Evolutionary conservation across 441 rosid genomes (phyloP).

Genomic region (Metrosideros polymorpha): DNA sequence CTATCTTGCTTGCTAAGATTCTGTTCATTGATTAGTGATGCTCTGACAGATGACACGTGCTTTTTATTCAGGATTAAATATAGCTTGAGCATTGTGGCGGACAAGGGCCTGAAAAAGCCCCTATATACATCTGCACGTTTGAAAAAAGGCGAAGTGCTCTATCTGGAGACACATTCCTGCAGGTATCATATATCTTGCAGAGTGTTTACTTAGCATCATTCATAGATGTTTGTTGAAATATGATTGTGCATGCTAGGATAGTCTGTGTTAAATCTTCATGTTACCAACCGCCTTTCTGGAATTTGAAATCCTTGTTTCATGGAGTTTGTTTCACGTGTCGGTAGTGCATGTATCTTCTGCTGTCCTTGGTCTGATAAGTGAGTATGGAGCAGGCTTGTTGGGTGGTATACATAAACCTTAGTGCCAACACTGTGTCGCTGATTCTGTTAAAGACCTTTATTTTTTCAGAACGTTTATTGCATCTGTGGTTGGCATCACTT

Average conservation of each 20-base stretch:
- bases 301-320: background rate
- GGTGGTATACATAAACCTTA: background rate
- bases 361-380: background rate
- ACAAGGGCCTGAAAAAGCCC: conserved; percentile 94
- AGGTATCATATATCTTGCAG: conserved; percentile 31
- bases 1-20: background rate
- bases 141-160: conserved; percentile 96
- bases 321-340: background rate
- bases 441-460: background rate
- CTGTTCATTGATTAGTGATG: background rate
- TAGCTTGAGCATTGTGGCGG: conserved; percentile 94
- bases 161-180: conserved; percentile 92
- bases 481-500: background rate
- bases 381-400: background rate
- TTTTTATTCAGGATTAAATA: conserved; percentile 72
- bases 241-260: background rate
- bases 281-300: background rate
- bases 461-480: background rate
- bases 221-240: background rate
- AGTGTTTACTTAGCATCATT: background rate
- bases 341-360: background rate
- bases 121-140: conserved; percentile 93
- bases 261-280: background rate
- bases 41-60: background rate
- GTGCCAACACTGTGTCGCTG: background rate